Percentiles rank a stretch among this genome's conserved stretches.
Evolutionary conservation across 805 yeast species (phyloP).

Genomic region (Suhomyces vadensis): DNA sequence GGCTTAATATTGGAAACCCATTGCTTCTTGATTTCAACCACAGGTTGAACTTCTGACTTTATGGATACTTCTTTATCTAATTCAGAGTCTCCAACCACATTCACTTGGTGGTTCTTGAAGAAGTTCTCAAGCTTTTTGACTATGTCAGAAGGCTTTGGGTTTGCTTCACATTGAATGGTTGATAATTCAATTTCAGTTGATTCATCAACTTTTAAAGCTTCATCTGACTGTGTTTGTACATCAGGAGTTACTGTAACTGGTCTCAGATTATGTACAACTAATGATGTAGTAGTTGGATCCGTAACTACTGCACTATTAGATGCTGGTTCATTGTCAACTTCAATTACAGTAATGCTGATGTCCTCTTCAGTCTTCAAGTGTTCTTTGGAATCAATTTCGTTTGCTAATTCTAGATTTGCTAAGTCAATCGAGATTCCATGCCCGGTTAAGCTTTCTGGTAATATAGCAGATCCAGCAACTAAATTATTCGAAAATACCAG

Average conservation of each 20-base stretch:
- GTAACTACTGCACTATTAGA: background rate
- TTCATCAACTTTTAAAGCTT: background rate
- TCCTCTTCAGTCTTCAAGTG: background rate
- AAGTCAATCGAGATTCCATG: no score
- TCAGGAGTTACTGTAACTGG: background rate
- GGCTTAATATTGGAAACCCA: background rate
- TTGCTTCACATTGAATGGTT: background rate
- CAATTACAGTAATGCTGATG: background rate
- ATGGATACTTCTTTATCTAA: background rate
- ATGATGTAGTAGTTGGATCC: background rate
- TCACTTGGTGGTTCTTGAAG: no score
- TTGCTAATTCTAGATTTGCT: no score
- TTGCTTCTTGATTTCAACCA: background rate
- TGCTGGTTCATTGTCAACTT: background rate
- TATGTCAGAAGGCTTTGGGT: background rate
- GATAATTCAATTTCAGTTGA: background rate
- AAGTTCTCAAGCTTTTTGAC: background rate
- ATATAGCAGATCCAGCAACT: no score
- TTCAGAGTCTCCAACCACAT: background rate
- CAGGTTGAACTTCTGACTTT: background rate
- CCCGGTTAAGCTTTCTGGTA: no score
- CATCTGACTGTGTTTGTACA: background rate
- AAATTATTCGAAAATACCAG: no score
- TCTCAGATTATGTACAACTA: background rate
- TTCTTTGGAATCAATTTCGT: background rate